Evolutionary conservation across 2,329 filamentous ascomycete species (phyloP), one percentile per base, ranked within the genome.

Genomic region (Cryphonectria nitschkei): DNA sequence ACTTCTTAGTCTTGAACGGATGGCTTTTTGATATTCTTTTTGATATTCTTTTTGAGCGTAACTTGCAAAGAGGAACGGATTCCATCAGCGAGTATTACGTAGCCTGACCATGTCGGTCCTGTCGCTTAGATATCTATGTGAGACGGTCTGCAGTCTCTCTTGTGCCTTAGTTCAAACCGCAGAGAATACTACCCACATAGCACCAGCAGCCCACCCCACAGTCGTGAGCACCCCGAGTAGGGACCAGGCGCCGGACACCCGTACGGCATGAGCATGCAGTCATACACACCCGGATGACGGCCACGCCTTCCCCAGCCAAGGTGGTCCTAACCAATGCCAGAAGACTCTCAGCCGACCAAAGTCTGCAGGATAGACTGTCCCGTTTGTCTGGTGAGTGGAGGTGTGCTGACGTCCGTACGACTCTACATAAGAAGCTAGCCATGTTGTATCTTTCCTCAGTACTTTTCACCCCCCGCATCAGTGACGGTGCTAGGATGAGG

Each of bases 211-310:
- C 46, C 8, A 39, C 9, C 22, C 46, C 46, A n/a, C 22, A 52
- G 46, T 7, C 46, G 46, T 52, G 46, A n/a, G 7, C 22, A n/a
- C 11, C 46, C 19, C 9, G 3, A 8, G 46, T 52, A 8, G 22
- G 22, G 5, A n/a, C n/a, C 22, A 52, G 46, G n/a, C 46, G 46
- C 46, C 19, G 46, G 46, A 9, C 46, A 52, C 8, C 22, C 50
- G 11, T 26, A 56, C 13, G 52, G 26, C 52, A 56, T 32, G 52
- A 58, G 54, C 54, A 58, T 58, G 54, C 54, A 58, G 54, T 58
- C 54, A 58, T 58, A 58, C 54, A 58, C 54, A 58, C 26, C 26
- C 16, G 26, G 54, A 8, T 4, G 26, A 14, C 29, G 54, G 26
- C 29, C 26, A 58, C 5, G 54, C 14, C 54, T 58, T 29, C 52